Conservation (phyloP, 1,139 yeast species). For the Debaryomycetaceae sp. region DNA sequence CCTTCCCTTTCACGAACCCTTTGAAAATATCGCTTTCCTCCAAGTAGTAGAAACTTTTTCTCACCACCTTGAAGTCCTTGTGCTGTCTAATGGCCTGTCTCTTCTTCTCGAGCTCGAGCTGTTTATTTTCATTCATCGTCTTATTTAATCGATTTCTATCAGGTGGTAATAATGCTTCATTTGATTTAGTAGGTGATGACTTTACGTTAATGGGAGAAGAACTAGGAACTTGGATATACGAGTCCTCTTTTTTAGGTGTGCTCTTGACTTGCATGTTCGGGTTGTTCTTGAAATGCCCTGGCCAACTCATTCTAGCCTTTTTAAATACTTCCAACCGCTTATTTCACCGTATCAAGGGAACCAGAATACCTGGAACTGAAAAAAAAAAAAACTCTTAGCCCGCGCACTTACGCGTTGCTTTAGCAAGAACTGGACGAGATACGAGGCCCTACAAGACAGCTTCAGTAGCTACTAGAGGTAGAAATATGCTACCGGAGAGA, state of each 20-base stretch:
- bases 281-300: conserved; percentile 16
- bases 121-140: conserved; percentile 19
- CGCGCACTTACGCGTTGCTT: not conserved
- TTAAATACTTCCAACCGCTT: not conserved
- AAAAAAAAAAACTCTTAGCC: not conserved
- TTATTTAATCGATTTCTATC: conserved; percentile 9
- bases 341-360: not conserved
- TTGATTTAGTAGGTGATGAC: conserved; percentile 19
- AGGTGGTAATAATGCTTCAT: conserved; percentile 10
- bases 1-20: conserved; percentile 59
- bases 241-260: conserved; percentile 15
- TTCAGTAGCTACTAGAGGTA: too few species aligned
- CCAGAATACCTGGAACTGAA: not conserved
- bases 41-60: conserved; percentile 44
- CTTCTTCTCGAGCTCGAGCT: conserved; percentile 30
- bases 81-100: conserved; percentile 41
- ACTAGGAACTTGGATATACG: conserved; percentile 34
- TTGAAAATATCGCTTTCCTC: conserved; percentile 52
- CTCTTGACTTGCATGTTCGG: conserved; percentile 15
- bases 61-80: conserved; percentile 47
- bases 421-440: too few species aligned
- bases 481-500: too few species aligned
- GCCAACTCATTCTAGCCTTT: conserved; percentile 28
- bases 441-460: too few species aligned
- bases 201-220: conserved; percentile 31